phyloP scores from a whole-genome alignment of 805 yeast genomes.

The Blastobotrys chiropterorum region DNA sequence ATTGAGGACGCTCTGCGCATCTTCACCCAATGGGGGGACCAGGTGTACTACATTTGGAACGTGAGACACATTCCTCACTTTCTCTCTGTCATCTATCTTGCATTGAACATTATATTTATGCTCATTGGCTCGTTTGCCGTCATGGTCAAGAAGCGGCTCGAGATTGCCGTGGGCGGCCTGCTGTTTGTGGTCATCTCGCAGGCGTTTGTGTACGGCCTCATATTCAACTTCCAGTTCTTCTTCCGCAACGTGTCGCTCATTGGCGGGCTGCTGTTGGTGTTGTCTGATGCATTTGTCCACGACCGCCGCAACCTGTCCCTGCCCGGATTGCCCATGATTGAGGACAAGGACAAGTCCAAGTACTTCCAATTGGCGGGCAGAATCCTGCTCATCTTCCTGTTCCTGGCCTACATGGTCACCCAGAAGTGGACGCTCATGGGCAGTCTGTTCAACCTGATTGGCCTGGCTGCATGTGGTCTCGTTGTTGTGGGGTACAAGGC shows the following conservation, averaged over 20 bases:
- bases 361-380: slow-evolving; percentile 85
- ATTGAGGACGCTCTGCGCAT: slow-evolving; percentile 85
- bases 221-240: slow-evolving; percentile 74
- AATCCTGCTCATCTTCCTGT: slow-evolving; percentile 74
- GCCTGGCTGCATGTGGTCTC: slow-evolving; percentile 62
- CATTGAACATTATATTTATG: slow-evolving; percentile 64
- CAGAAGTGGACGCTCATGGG: slow-evolving; percentile 60
- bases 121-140: slow-evolving; percentile 62
- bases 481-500: slow-evolving; percentile 92
- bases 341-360: slow-evolving; percentile 65
- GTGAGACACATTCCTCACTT: slow-evolving; percentile 74
- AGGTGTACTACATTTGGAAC: slow-evolving; percentile 73
- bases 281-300: slow-evolving; percentile 78
- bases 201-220: slow-evolving; percentile 82
- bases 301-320: slow-evolving; percentile 58
- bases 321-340: slow-evolving; percentile 72
- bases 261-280: slow-evolving; percentile 85
- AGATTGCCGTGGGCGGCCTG: slow-evolving; percentile 64
- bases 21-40: slow-evolving; percentile 83
- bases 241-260: slow-evolving; percentile 82
- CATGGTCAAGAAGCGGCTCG: slow-evolving; percentile 60
- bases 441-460: slow-evolving; percentile 58
- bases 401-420: slow-evolving; percentile 75
- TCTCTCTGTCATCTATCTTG: slow-evolving; percentile 67
- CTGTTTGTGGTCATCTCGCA: slow-evolving; percentile 69